Conservation (phyloP, 306 rosid species). For the Cercis canadensis region DNA sequence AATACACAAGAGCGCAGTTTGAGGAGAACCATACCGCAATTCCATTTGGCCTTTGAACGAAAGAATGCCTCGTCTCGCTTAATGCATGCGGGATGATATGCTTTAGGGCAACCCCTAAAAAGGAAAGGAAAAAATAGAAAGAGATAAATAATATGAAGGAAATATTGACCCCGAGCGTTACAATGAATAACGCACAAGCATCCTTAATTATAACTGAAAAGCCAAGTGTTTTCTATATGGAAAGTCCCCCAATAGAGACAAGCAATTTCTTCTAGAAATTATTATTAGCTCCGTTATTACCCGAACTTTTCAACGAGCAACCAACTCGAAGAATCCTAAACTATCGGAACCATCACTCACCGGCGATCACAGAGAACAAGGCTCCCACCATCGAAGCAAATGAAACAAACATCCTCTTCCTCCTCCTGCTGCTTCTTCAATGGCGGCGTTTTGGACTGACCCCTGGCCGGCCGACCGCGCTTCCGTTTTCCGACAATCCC, state of each 20-base stretch:
- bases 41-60: slow-evolving; percentile 94
- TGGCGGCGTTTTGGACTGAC: slow-evolving; percentile 43
- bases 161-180: slow-evolving; percentile 16
- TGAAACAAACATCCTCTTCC: slow-evolving; percentile 94
- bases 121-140: neutral
- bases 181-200: slow-evolving; percentile 14
- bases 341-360: slow-evolving; percentile 53
- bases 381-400: slow-evolving; percentile 97
- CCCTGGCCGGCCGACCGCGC: slow-evolving; percentile 86
- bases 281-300: slow-evolving; percentile 17
- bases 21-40: slow-evolving; percentile 74
- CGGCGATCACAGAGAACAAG: slow-evolving; percentile 99
- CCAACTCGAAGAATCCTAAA: slow-evolving; percentile 4
- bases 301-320: neutral
- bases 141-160: slow-evolving; percentile 13
- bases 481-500: slow-evolving; percentile 51
- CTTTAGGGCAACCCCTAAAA: slow-evolving; percentile 94
- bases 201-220: slow-evolving; percentile 33
- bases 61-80: slow-evolving; percentile 94
- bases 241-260: slow-evolving; percentile 13
- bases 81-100: slow-evolving; percentile 91
- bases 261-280: neutral
- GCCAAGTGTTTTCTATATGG: slow-evolving; percentile 21
- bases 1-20: neutral
- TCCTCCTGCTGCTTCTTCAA: slow-evolving; percentile 53